Evolutionary conservation across 352 stramenopile species (phyloP), one percentile per base, ranked within the genome.

Genomic region (Globisporangium spiculum): DNA sequence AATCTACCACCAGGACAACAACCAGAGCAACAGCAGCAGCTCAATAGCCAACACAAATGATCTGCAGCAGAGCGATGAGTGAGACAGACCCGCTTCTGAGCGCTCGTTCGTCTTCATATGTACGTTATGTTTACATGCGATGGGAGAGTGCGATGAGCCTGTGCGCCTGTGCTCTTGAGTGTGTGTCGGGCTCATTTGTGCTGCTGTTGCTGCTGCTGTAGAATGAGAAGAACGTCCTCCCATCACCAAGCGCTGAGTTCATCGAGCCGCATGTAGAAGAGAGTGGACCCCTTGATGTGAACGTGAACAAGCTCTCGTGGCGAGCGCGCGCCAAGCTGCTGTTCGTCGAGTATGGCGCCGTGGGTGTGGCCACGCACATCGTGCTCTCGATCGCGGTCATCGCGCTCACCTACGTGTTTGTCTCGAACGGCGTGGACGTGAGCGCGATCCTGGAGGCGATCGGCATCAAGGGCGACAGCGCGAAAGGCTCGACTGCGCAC

Each of bases 371-470:
- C 56, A 92, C 85, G 52, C 88, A 96, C 66, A 74, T 84, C 22
- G 77, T 90, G 67, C 71, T 96, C 16, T 96, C 88, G 3, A 26
- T 89, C 27, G 57, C 88, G 22, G 90, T 82, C 1, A 83, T 94
- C 68, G 89, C 88, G 1, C 52, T 83, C 60, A 87, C 92, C 65
- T 96, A 93, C 72, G 67, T 77, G 8, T 81, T 71, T 8, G 76
- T 94, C 41, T 90, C 86, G 0, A 86, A 76, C 55, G 88, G 88
- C 36, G 66, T 94, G 12, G 83, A 96, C 54, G 83, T 94, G 24
- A 76, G 72, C 20, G 65, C 72, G 8, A 59, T 94, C 22, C 53
- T 96, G 22, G 55, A 83, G 24, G 69, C 63, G 2, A 32, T 89
- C 27, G 86, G 86, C 0, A 67, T 89, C 2, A 71, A 72, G 6